Conservation (phyloP, 2,329 filamentous ascomycete species). For the Alternaria brassicicola region DNA sequence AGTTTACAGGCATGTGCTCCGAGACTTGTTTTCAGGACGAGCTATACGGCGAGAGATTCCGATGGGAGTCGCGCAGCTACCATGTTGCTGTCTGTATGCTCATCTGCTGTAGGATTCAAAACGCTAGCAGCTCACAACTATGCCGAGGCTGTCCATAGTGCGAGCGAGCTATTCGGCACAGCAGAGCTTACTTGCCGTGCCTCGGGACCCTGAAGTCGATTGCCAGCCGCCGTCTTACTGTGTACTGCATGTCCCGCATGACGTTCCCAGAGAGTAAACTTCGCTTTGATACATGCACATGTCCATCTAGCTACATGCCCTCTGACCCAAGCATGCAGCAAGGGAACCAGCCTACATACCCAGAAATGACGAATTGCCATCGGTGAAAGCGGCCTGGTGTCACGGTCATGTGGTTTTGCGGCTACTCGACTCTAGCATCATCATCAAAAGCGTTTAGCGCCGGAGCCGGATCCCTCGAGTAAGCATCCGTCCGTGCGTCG, state of each 20-base stretch:
- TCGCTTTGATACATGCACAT: neutral
- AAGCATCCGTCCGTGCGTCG: slow-evolving; percentile 13
- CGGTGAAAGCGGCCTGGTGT: neutral
- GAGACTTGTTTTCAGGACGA: too few species aligned
- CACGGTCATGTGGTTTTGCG: neutral
- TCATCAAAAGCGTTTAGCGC: slow-evolving; percentile 9
- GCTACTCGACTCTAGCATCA: neutral
- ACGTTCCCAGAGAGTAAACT: neutral
- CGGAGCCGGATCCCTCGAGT: slow-evolving; percentile 6
- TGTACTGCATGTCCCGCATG: neutral
- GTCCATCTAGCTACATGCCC: neutral
- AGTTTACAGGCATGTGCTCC: neutral
- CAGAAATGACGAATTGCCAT: neutral
- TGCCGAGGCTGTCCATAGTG: neutral
- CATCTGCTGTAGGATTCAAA: neutral
- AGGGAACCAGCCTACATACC: neutral
- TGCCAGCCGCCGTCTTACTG: slow-evolving; percentile 2
- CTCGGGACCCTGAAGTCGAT: neutral
- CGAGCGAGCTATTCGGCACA: neutral
- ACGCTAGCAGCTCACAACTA: neutral
- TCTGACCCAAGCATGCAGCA: neutral
- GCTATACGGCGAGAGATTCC: too few species aligned
- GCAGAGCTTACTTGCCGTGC: neutral
- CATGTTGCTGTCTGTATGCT: neutral
- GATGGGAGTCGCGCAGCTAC: neutral